Base-by-base conservation (phyloP, 805 yeast species). In the Candida golubevii region DNA sequence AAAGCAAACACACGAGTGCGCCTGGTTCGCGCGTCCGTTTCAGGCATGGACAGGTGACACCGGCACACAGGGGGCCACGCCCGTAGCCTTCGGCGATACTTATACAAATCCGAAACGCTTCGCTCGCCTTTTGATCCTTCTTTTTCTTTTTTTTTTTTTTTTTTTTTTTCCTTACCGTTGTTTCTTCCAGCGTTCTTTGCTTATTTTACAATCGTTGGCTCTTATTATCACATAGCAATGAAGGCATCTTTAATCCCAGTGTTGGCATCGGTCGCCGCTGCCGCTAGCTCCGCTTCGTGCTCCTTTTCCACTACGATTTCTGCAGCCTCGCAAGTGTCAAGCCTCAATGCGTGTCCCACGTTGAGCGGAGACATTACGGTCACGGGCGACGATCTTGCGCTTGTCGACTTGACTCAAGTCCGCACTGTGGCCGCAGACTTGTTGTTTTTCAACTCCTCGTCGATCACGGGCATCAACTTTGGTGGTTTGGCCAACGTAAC, bases 221-320 rank as follows among this genome's bases (percentile, higher is more conserved):
- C 23, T 18, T 18, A 18, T 18, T 3, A 3, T 18, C 23, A 18
- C 23, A 18, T 18, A 18, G 23, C 23, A 18, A 18, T 38, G 11
- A 29, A 31, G 14, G 13, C 23, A 23, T 36, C 38, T 23, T 37
- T 44, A 26, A 29, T 49, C 27, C 45, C 50, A 34, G 43, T 43
- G 23, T 42, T 51, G 42, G 45, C 45, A n/a, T 37, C 45, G 15
- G 33, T 42, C 26, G 51, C 47, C 29, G 47, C 49, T 14, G 54
- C 47, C 23, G 48, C 42, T 11, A 47, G 47, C 27, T 45, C 57
- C 33, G 44, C 48, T 42, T 48, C 60, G n/a, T 71, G 75, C 54
- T 67, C 74, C 11, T 65, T 65, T 47, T 63, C 67, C 46, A 63
- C 66, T 41, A 67, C 72, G 46, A 60, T 71, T 45, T 60, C 70